Percentiles rank a stretch among this genome's conserved stretches.
Conservation (phyloP, 2,329 filamentous ascomycete species). For the Domatiomyces globalis region DNA sequence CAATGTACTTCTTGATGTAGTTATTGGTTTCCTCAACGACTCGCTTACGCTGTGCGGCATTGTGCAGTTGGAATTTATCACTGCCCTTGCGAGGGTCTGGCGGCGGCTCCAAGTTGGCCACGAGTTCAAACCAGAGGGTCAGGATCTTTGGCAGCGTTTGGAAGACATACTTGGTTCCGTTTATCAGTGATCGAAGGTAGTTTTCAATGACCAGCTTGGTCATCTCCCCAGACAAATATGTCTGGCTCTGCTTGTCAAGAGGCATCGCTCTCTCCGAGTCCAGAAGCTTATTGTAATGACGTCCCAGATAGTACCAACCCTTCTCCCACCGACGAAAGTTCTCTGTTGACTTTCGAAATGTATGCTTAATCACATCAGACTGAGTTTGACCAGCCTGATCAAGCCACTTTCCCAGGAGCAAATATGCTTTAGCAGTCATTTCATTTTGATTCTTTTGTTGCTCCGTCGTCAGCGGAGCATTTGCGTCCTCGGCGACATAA, state of each 20-base stretch:
- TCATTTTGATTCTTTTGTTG: conserved; percentile 36
- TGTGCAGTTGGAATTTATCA: conserved; percentile 35
- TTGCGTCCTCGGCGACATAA: conserved; percentile 24
- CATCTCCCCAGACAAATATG: conserved; percentile 65
- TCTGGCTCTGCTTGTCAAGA: conserved; percentile 60
- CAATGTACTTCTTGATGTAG: conserved; percentile 66
- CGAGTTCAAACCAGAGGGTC: conserved; percentile 88
- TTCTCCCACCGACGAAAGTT: conserved; percentile 62
- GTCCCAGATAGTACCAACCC: conserved; percentile 89
- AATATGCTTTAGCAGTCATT: conserved; percentile 51
- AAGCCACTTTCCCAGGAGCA: conserved; percentile 91
- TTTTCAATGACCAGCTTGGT: conserved; percentile 87
- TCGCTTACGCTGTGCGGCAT: conserved; percentile 40
- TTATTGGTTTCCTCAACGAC: conserved; percentile 56
- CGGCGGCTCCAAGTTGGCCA: conserved; percentile 54
- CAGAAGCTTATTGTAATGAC: conserved; percentile 91
- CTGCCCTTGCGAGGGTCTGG: conserved; percentile 38
- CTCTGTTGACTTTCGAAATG: conserved; percentile 61
- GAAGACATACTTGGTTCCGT: conserved; percentile 89
- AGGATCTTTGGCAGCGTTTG: conserved; percentile 84
- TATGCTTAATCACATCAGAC: conserved; percentile 59
- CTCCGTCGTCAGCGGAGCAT: conserved; percentile 26
- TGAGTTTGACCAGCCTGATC: conserved; percentile 90
- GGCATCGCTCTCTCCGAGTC: conserved; percentile 74
- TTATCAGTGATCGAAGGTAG: conserved; percentile 72